Evolutionary conservation across 495 filamentous ascomycete genomes (phyloP), one percentile per base, ranked within the genome.

Genomic region (Aspergillus sclerotioniger): DNA sequence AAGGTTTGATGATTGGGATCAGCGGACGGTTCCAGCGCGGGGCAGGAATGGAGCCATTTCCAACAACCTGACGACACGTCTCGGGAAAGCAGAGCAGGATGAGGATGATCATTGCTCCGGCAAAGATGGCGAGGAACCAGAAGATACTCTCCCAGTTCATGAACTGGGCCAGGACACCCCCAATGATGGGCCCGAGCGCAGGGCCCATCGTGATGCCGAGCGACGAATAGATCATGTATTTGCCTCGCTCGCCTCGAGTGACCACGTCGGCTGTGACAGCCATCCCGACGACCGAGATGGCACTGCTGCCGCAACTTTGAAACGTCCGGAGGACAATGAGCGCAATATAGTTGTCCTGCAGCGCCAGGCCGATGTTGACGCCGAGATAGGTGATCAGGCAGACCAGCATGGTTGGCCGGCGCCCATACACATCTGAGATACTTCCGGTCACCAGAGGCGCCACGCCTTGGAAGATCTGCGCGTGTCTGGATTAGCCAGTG

Each of bases 121-220:
- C 71, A 32, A 83, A 70, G 58, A 90, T 90, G 51, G 79, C 75
- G n/a, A 89, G 74, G 63, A 90, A 90, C 87, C 87, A 90, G 69
- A 92, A 92, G 55, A 89, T 86, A 29, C 82, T 76, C 25, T 82
- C 65, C 88, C 88, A 91, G 1, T 85, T 86, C 3, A 90, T 76
- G 60, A 82, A 87, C 52, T 89, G 76, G 5, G 81, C 74, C 1
- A 90, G 71, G 0, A 89, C 56, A 1, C 87, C 88, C 4, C 88
- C 89, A 25, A 91, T 76, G 0, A 87, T 77, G 0, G 86, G 86
- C 5, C 82, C 83, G 9, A 88, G 54, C 2, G 81, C 71, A 2
- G 33, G 33, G 9, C 33, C 33, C 33, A 35, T 35, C 3, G 33
- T 35, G 0, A 84, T 82, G 0, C 82, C 84, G 20, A 69, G 32